phyloP scores from a whole-genome alignment of 352 stramenopile genomes.

The Globisporangium iwayamae region DNA sequence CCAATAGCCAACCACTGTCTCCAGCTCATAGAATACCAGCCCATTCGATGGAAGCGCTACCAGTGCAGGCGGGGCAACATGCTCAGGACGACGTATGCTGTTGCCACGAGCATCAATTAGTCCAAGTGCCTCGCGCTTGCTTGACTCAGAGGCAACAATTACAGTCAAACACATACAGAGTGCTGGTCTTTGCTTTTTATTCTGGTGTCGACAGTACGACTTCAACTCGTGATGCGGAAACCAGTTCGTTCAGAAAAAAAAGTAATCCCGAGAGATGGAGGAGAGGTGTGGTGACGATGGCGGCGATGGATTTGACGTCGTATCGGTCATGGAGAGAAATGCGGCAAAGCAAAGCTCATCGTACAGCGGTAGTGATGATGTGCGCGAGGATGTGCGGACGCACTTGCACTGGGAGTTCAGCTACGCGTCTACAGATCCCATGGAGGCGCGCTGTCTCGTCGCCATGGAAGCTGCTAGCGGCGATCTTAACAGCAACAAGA shows the following conservation, averaged over 20 bases:
- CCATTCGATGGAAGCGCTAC: no score
- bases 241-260: background rate
- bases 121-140: no score
- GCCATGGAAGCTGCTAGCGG: slow-evolving; percentile 17
- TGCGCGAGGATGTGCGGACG: slow-evolving; percentile 31
- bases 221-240: slow-evolving; percentile 1
- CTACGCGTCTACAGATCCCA: slow-evolving; percentile 41
- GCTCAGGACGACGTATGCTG: no score
- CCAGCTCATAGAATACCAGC: no score
- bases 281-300: background rate
- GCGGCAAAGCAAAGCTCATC: background rate
- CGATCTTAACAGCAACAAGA: background rate
- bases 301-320: background rate
- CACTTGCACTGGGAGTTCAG: slow-evolving; percentile 46
- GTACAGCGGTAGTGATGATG: slow-evolving; percentile 15
- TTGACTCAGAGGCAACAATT: background rate
- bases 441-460: slow-evolving; percentile 48
- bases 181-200: slow-evolving; percentile 1
- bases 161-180: background rate
- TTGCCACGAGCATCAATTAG: background rate
- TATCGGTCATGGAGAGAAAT: background rate
- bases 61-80: no score
- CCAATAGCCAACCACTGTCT: no score
- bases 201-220: slow-evolving; percentile 3
- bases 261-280: background rate